Evolutionary conservation across 2,329 filamentous ascomycete genomes (phyloP).

Genomic region (Penicillium olsonii): DNA sequence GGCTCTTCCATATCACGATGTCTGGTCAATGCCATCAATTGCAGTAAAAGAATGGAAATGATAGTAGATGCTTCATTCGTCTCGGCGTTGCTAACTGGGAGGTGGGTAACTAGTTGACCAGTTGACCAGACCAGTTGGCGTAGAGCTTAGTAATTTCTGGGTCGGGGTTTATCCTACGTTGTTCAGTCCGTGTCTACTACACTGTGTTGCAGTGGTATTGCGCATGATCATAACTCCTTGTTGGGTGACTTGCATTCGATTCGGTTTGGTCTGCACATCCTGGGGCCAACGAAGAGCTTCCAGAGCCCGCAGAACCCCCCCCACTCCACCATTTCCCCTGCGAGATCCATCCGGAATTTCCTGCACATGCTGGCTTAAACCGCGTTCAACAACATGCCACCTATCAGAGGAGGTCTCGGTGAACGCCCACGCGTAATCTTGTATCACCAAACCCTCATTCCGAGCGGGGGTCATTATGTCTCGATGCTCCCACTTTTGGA

Average conservation of each 20-base stretch:
- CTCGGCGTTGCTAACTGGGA: no score
- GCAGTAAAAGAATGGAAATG: no score
- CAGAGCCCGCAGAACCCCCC: background rate
- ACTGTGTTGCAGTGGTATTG: conserved; percentile 6
- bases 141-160: conserved; percentile 1
- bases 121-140: background rate
- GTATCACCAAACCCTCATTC: conserved; percentile 68
- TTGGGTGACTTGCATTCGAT: background rate
- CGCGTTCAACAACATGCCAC: conserved; percentile 36
- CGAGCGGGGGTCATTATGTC: conserved; percentile 55
- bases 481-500: conserved; percentile 64
- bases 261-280: background rate
- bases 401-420: conserved; percentile 29
- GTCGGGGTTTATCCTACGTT: background rate
- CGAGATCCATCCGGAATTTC: background rate
- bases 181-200: background rate
- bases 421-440: conserved; percentile 42
- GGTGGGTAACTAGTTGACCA: no score
- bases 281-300: background rate
- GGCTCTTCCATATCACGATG: no score
- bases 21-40: no score
- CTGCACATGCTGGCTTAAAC: background rate
- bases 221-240: background rate
- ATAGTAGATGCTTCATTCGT: no score
- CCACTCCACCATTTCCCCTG: background rate